Base-by-base conservation (phyloP, 768 basidiomycete genomes). In the Naganishia antarctica region DNA sequence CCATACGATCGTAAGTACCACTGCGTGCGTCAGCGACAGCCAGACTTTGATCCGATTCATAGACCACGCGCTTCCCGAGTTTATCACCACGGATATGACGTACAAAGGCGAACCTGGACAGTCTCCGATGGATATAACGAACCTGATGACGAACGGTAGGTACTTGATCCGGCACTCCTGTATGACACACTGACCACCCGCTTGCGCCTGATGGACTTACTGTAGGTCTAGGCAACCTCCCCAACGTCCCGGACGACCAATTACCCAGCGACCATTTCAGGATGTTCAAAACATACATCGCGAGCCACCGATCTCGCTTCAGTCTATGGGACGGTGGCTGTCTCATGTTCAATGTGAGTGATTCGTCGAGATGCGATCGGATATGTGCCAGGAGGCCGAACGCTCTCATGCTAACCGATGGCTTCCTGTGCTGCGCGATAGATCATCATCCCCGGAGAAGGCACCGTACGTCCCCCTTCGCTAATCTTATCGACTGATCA, bases 241-340 rank as follows among this genome's bases (percentile, higher is more conserved):
- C n/a, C n/a, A 21, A 8, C 26, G 46, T 48, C n/a, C 46, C 46
- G n/a, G 46, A 48, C 46, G 46, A 48, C n/a, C n/a, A 48, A 11
- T 28, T 48, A 28, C 46, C 46, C n/a, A 48, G 26, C 26, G 46
- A 48, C 46, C n/a, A 48, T 8, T 48, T 48, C 46, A 48, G 46
- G 26, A n/a, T 28, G 26, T 48, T 48, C 46, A 48, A 48, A n/a
- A 28, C 7, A 28, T 48, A 48, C 21, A 48, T 48, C n/a, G 26
- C 46, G 46, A 48, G 21, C 46, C n/a, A 48, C 46, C 26, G 46
- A 28, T 21, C 46, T 21, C 46, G 46, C n/a, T 48, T 48, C n/a
- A 48, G 46, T 48, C 26, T 48, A 48, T 48, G 46, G 46, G 46
- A 48, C 26, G 46, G 46, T 8, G 46, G 46, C 46, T 48, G 46